Conservation (phyloP, 2,329 filamentous ascomycete genomes). For the Colletotrichum brevisporum region DNA sequence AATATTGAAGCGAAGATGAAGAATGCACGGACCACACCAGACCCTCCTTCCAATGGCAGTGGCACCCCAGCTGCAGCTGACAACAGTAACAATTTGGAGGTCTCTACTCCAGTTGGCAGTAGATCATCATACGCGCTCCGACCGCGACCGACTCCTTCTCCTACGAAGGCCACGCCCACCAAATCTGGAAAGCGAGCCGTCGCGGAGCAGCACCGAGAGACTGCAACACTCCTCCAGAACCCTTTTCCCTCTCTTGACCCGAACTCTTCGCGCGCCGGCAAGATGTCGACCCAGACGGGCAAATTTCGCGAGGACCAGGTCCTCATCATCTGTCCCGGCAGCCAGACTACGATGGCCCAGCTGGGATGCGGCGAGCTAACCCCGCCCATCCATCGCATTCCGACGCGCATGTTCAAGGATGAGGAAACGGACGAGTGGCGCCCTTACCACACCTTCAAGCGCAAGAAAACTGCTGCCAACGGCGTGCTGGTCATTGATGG, state of each 20-base stretch:
- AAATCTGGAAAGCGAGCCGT: constrained; percentile 18
- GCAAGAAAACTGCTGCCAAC: constrained; percentile 61
- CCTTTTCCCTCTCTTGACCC: constrained; percentile 1
- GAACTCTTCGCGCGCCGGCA: constrained; percentile 39
- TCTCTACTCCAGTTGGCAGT: constrained; percentile 4
- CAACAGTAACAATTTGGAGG: constrained; percentile 21
- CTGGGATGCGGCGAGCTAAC: constrained; percentile 92
- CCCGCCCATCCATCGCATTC: constrained; percentile 86
- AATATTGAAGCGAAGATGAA: constrained; percentile 15
- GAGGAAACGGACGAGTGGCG: constrained; percentile 80
- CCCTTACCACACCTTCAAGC: constrained; percentile 83
- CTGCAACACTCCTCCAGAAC: neutral
- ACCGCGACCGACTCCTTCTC: constrained; percentile 25
- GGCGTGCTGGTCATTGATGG: constrained; percentile 35
- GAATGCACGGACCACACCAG: constrained; percentile 27
- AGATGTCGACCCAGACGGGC: constrained; percentile 69
- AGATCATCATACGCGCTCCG: constrained; percentile 33
- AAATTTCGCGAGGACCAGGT: constrained; percentile 77
- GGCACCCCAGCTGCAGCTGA: constrained; percentile 25
- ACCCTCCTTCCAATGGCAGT: constrained; percentile 5
- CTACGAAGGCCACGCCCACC: constrained; percentile 24
- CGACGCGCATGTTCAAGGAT: constrained; percentile 95
- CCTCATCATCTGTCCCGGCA: constrained; percentile 84
- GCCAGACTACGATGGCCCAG: constrained; percentile 91
- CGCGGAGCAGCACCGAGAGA: constrained; percentile 14